Conservation (phyloP, 2,329 filamentous ascomycete species). For the Cladosporium velox region DNA sequence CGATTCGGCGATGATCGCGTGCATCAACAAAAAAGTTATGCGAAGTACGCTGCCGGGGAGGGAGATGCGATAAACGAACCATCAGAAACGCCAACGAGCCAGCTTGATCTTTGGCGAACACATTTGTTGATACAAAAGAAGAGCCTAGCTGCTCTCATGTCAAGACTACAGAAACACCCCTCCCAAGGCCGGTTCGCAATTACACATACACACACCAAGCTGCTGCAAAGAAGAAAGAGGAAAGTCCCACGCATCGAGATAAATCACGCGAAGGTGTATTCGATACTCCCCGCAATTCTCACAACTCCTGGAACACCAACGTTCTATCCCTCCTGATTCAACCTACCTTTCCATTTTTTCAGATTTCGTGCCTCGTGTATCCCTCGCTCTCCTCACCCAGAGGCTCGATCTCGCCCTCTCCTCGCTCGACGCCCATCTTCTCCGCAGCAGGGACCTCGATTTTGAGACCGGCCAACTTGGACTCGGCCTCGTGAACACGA, state of each 20-base stretch:
- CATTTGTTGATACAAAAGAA: conserved; percentile 15
- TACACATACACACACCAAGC: background rate
- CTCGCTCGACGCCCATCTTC: conserved; percentile 19
- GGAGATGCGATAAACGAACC: too few relatives aligned
- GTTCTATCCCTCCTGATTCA: conserved; percentile 4
- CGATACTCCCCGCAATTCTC: background rate
- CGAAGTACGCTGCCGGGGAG: too few relatives aligned
- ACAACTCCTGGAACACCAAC: conserved; percentile 17
- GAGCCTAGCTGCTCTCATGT: background rate
- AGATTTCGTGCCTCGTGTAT: conserved; percentile 19
- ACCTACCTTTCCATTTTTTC: background rate
- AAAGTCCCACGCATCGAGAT: background rate
- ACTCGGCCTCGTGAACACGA: conserved; percentile 80
- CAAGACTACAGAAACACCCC: background rate
- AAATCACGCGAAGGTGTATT: background rate
- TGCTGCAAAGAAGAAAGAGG: background rate
- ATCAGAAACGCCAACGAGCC: background rate
- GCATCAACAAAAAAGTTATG: too few relatives aligned
- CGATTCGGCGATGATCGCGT: too few relatives aligned
- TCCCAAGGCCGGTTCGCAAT: background rate
- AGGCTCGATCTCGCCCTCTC: conserved; percentile 13
- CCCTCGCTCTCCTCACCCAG: conserved; percentile 17
- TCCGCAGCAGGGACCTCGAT: conserved; percentile 15
- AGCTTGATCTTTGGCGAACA: background rate
- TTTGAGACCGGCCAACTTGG: conserved; percentile 39